These are phyloP conservation scores for Pseudogymnoascus sp. DNA, from an alignment of 2,329 filamentous ascomycete species.

Conservation along the genomic window DNA sequence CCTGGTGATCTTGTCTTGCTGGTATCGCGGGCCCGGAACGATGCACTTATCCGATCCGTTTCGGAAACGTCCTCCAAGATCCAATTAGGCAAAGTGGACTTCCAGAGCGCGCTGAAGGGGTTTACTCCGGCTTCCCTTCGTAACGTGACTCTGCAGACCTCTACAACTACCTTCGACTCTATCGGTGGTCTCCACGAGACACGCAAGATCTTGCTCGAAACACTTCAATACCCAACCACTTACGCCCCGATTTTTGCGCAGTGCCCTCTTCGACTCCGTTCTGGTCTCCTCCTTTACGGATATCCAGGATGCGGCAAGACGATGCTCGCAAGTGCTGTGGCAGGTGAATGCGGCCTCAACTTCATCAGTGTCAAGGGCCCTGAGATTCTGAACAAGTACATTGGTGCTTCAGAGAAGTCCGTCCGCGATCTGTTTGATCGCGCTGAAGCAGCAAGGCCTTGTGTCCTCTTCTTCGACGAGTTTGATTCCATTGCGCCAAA, in stretches of 20 bases:
- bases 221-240: conserved; percentile 91
- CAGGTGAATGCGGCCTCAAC: conserved; percentile 93
- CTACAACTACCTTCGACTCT: conserved; percentile 82
- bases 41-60: conserved; percentile 83
- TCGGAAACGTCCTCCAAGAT: conserved; percentile 45
- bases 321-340: conserved; percentile 89
- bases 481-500: conserved; percentile 98
- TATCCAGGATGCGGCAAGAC: conserved; percentile 97
- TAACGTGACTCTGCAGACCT: conserved; percentile 89
- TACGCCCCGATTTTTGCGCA: conserved; percentile 97
- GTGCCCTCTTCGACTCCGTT: conserved; percentile 88
- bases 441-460: conserved; percentile 82
- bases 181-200: conserved; percentile 87
- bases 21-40: conserved; percentile 79
- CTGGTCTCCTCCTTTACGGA: conserved; percentile 86
- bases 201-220: conserved; percentile 86
- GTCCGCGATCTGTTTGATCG: conserved; percentile 93
- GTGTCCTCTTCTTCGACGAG: conserved; percentile 96
- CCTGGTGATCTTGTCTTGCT: conserved; percentile 85
- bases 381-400: conserved; percentile 98
- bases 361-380: conserved; percentile 98
- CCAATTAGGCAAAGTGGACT: conserved; percentile 65
- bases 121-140: conserved; percentile 93
- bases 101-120: conserved; percentile 75
- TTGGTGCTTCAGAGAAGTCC: conserved; percentile 92